Evolutionary conservation across 192 early-diverging fungal species (phyloP), one percentile per base, ranked within the genome.

Genomic region (Podila horticola): DNA sequence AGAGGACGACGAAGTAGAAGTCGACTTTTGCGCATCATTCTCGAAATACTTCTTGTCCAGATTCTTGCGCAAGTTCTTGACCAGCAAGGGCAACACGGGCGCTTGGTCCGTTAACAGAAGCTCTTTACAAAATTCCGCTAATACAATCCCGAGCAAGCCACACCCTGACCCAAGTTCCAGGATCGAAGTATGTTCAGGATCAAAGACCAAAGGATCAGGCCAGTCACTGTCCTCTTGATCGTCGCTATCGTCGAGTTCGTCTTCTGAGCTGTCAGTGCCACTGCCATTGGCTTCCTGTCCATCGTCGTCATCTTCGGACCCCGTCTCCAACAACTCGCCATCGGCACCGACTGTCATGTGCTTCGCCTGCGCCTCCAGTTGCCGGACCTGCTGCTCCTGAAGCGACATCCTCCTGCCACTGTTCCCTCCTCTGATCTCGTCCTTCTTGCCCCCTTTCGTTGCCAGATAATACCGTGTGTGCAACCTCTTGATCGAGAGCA

Each of bases 61-160:
- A 38, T 86, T 86, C 41, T 84, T 75, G 66, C 81, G 64, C 58
- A 86, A 58, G 58, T 86, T 86, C 63, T 86, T 86, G 61, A 82
- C 64, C 4, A 86, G 50, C 11, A 82, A 55, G 5, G 85, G 74
- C 17, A 86, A 52, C n/a, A 86, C 69, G n/a, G 70, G 74, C 34
- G 66, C 70, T 55, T 86, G 85, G 62, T 86, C 85, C 22, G 85
- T 86, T 50, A 86, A 45, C 5, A 79, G 26, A 4, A 86, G 51
- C 30, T 74, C 65, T n/a, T 84, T 73, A 36, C 83, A 82, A 28
- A 86, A 65, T 19, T 83, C 74, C 6, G 66, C 83, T 28, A 86
- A 69, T 9, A 82, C 76, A 28, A 86, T 84, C 15, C 85, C 85
- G 30, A 84, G 60, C n/a, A 86, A 58, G 3, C 85, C 85, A 48